A percentile compares a stretch with the other conserved stretches of the same genome.
Conservation (phyloP, 176 grass and related monocot species). For the Coix lacrymajobi region DNA sequence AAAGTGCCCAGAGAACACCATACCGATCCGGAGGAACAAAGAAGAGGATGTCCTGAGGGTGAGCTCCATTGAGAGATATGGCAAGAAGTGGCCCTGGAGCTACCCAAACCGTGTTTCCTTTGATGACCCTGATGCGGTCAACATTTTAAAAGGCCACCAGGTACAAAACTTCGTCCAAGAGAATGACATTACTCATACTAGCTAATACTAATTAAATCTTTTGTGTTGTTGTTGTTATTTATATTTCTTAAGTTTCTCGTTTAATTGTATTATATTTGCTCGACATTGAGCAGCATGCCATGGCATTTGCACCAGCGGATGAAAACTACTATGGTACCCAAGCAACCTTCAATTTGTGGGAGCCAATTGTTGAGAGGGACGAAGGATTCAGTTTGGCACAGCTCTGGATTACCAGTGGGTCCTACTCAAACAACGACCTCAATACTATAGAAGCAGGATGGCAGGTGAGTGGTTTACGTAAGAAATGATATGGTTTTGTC, state of each 20-base stretch:
- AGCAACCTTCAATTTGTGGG: conserved; percentile 80
- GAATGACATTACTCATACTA: neutral
- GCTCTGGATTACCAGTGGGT: conserved; percentile 71
- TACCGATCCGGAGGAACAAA: conserved; percentile 55
- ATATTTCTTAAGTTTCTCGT: neutral
- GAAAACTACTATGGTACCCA: conserved; percentile 71
- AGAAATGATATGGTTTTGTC: too few species aligned
- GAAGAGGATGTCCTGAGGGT: conserved; percentile 50
- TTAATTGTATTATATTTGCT: neutral
- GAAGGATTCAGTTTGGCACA: conserved; percentile 76
- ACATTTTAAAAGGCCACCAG: conserved; percentile 45
- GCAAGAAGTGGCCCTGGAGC: conserved; percentile 38
- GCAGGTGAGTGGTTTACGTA: conserved; percentile 34
- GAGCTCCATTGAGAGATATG: conserved; percentile 49
- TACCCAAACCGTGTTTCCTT: conserved; percentile 14
- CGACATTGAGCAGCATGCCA: conserved; percentile 43
- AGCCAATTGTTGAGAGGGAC: conserved; percentile 58
- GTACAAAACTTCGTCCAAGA: neutral
- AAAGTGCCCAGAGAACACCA: conserved; percentile 51
- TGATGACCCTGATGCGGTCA: neutral
- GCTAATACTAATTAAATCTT: neutral
- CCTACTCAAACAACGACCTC: conserved; percentile 60
- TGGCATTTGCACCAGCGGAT: conserved; percentile 56
- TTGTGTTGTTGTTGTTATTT: neutral
- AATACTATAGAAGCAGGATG: conserved; percentile 88